Evolutionary conservation across 345 rosid species (phyloP), one percentile per base, ranked within the genome.

Genomic region (Toxicodendron radicans): DNA sequence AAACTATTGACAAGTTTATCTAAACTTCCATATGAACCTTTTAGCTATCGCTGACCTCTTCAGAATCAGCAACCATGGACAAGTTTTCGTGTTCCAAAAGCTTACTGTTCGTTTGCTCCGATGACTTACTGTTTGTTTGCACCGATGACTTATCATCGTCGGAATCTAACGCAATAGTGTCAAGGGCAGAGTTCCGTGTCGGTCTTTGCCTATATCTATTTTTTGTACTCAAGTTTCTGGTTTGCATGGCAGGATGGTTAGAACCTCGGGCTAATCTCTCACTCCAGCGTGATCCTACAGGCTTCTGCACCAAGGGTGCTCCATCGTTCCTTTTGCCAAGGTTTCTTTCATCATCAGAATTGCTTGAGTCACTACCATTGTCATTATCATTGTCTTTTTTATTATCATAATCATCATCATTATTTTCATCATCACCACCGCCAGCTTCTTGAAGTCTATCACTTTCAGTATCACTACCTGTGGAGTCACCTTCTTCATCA

Each of bases 151-250:
- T 72, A 74, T 82, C 88, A 58, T 83, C 83, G n/a, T 81, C 89
- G 52, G 85, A 86, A 78, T 84, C 83, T 9, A 73, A 78, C 49
- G 80, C 70, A 10, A 74, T 24, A 18, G 33, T 35, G 63, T 85
- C 86, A 48, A 88, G 75, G 52, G 93, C 91, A 67, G 90, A 81
- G 86, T 85, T 89, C 38, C 76, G 78, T 1, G 73, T 76, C 27
- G 88, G 81, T 75, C 94, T 87, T 74, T 89, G 93, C 79, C 94
- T 83, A 80, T 81, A 64, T 71, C 82, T 80, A 52, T 78, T 84
- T 81, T 81, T 87, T 32, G 83, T 64, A 63, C 79, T 78, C 71
- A 75, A 49, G 75, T 67, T 83, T 74, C 75, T 66, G 18, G 77
- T 77, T 80, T 83, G 81, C 46, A 24, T 60, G 27, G 3, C 83